These are phyloP conservation scores for Powellomyces hirtus DNA, from an alignment of 192 early-diverging fungal species.

Conservation along the genomic window DNA sequence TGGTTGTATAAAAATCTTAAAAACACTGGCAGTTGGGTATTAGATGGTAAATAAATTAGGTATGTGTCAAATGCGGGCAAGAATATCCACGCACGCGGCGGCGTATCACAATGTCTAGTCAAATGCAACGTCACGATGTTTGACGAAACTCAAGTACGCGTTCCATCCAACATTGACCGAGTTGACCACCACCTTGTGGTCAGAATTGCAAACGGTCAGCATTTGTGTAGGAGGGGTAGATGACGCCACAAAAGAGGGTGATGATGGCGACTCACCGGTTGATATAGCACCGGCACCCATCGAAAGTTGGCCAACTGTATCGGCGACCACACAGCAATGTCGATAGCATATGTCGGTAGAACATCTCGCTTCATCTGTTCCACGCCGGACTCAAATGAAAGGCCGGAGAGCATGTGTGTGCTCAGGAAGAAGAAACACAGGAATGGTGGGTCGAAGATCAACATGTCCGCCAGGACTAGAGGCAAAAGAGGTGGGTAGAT, in stretches of 20 bases:
- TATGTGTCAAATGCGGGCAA: too few species aligned
- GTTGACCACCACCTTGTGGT: slow-evolving; percentile 32
- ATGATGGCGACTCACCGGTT: too few species aligned
- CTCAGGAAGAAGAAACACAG: slow-evolving; percentile 37
- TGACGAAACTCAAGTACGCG: slow-evolving; percentile 30
- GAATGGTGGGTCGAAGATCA: slow-evolving; percentile 42
- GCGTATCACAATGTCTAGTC: too few species aligned
- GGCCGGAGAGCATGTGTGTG: slow-evolving; percentile 33
- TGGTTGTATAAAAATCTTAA: too few species aligned
- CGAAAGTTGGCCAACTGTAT: slow-evolving; percentile 41
- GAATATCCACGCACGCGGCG: too few species aligned
- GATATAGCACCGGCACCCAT: slow-evolving; percentile 35
- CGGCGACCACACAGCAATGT: slow-evolving; percentile 39
- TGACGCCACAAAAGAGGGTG: neutral
- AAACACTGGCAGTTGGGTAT: too few species aligned
- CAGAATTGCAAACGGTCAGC: too few species aligned
- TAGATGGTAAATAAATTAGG: too few species aligned
- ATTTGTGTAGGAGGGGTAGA: too few species aligned
- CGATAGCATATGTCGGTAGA: slow-evolving; percentile 33
- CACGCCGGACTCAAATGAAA: slow-evolving; percentile 3
- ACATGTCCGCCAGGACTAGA: slow-evolving; percentile 29
- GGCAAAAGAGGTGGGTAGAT: neutral
- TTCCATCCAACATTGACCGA: slow-evolving; percentile 32
- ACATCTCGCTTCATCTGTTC: slow-evolving; percentile 34
- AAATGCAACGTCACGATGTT: slow-evolving; percentile 12